Evolutionary conservation across 1,139 yeast genomes (phyloP), one percentile per base, ranked within the genome.

Genomic region (Pichia cactophila): DNA sequence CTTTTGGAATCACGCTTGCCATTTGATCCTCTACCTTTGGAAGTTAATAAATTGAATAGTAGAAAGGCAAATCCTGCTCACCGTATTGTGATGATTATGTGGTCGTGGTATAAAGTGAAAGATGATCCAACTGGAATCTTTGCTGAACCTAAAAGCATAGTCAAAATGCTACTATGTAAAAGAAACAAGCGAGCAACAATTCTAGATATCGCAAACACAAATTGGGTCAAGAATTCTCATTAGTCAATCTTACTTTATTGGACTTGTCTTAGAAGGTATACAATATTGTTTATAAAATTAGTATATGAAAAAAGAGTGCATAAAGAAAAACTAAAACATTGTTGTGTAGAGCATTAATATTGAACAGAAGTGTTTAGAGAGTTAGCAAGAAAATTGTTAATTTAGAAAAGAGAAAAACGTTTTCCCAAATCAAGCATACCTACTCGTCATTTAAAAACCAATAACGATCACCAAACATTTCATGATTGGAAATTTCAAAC

Each of bases 11-110:
- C 86, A 47, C 67, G 96, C 49, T 71, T 92, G 46, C 98, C 98
- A 1, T 92, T 92, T 69, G 98, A 92, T 63, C 75, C 89, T 2
- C 74, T 81, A 14, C 82, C 83, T 1, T 64, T 68, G 38, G 57
- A 41, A 45, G 46, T 33, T 37, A 49, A 43, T 35, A 48, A 54
- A n/a, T 40, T 47, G 26, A 12, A 17, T 23, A 68, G 67, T 26
- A 71, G 76, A 37, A 73, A 79, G 42, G 77, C 81, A 46, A 77
- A 83, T 52, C 81, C 89, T 0, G 83, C 95, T 1, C 96, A 90
- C 65, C 71, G 97, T 50, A 92, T 92, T 41, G 97, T 97, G 8
- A 79, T 92, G 66, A 83, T 87, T 41, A 95, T 86, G 56, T 92
- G 98, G 98, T 77, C 77, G 41, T 92, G 97, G 97, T 73, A 66